Percentiles rank a stretch among this genome's conserved stretches.
Conservation (phyloP, 139 green algal species). For the Closterium sp. region DNA sequence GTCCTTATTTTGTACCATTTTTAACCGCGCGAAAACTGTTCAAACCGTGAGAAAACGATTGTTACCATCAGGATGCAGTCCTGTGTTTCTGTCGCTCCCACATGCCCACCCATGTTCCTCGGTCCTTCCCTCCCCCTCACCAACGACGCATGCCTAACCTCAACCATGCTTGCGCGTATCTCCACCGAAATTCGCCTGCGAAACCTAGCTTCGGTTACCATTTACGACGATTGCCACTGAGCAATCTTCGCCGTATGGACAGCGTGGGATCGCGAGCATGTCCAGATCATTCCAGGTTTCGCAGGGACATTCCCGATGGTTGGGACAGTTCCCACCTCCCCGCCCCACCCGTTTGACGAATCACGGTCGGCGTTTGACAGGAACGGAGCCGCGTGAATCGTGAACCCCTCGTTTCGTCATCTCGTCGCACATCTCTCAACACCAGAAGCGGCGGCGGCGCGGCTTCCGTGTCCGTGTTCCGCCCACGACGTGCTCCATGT, state of each 20-base stretch:
- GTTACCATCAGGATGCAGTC: too few species aligned
- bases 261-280: too few species aligned
- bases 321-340: not conserved
- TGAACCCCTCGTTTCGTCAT: not conserved
- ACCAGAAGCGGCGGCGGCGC: not conserved
- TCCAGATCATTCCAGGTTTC: too few species aligned
- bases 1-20: too few species aligned
- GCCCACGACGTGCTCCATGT: not conserved
- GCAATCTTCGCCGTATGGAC: too few species aligned
- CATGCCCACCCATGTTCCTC: not conserved
- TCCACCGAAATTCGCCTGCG: not conserved
- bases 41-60: too few species aligned
- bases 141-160: too few species aligned
- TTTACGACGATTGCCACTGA: not conserved
- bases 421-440: not conserved
- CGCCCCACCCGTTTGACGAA: not conserved
- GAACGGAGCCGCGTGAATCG: not conserved
- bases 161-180: not conserved
- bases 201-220: not conserved
- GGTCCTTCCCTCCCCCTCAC: not conserved
- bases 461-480: too few species aligned
- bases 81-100: not conserved
- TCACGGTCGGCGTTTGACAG: not conserved
- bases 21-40: too few species aligned
- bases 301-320: too few species aligned